Percentiles rank a stretch among this genome's conserved stretches.
Conservation (phyloP, 139 green algal genomes). For the Chlamydomonas applanata region DNA sequence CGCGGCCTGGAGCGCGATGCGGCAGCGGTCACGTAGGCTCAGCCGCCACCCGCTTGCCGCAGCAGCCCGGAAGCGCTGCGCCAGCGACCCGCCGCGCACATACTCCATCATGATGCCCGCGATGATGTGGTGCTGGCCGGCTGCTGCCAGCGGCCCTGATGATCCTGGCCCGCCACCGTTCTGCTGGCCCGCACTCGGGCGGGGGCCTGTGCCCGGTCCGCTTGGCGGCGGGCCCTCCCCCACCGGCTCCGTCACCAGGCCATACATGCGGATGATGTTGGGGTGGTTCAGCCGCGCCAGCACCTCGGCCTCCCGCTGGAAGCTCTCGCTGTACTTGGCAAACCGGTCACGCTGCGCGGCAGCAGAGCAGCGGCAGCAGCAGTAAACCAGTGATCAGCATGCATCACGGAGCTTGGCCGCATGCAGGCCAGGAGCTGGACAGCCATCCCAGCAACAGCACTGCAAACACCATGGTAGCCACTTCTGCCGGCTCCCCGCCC, state of each 20-base stretch:
- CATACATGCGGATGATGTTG: conserved; percentile 92
- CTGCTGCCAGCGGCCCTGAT: not conserved
- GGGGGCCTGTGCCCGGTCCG: not conserved
- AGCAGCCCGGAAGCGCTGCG: conserved; percentile 1
- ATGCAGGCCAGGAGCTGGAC: not conserved
- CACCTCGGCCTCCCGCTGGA: conserved; percentile 80
- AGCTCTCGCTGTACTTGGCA: conserved; percentile 68
- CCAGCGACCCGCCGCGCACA: conserved; percentile 68
- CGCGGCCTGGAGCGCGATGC: conserved; percentile 78
- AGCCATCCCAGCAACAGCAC: not conserved
- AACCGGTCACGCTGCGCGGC: conserved; percentile 48
- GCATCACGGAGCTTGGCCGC: no score
- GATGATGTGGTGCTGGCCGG: conserved; percentile 17
- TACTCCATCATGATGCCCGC: conserved; percentile 89
- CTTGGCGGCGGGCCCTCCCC: not conserved
- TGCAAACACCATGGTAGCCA: no score
- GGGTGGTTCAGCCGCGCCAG: conserved; percentile 85
- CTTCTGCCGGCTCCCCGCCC: no score
- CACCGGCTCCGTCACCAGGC: conserved; percentile 66
- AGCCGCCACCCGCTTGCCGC: conserved; percentile 25
- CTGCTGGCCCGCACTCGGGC: conserved; percentile 21
- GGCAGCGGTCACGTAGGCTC: conserved; percentile 59
- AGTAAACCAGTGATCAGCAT: not conserved
- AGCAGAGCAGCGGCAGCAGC: not conserved
- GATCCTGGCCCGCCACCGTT: conserved; percentile 12